These are phyloP conservation scores for Coprinopsis strossmayeri DNA, from an alignment of 768 basidiomycete genomes.

Conservation along the genomic window DNA sequence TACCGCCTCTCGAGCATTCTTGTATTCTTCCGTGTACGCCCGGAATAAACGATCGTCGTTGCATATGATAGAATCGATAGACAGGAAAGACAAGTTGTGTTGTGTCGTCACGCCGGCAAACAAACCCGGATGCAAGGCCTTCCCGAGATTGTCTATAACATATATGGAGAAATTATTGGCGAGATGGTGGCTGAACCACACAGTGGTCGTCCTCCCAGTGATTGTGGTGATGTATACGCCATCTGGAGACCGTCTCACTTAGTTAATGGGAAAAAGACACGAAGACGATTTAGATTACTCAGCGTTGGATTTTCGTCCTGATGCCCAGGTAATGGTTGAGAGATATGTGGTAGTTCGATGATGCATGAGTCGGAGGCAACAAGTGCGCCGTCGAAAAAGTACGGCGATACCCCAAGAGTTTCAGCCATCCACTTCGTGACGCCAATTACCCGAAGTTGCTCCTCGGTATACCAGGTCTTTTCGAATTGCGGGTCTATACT, in stretches of 20 bases:
- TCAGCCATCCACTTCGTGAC: conserved; percentile 1
- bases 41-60: background rate
- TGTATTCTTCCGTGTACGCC: background rate
- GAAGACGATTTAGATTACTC: background rate
- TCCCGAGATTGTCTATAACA: background rate
- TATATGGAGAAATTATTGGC: background rate
- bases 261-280: background rate
- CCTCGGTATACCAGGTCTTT: too few relatives aligned
- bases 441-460: too few relatives aligned
- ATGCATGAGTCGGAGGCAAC: background rate
- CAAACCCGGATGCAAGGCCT: too few relatives aligned
- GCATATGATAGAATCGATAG: background rate
- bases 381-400: background rate
- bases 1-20: background rate
- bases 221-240: background rate
- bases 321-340: background rate
- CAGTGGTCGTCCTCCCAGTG: background rate
- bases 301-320: background rate
- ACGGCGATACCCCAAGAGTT: background rate
- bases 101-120: too few relatives aligned
- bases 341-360: background rate
- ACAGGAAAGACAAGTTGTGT: too few relatives aligned
- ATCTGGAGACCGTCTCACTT: background rate
- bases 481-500: too few relatives aligned
- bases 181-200: background rate